phyloP scores from a whole-genome alignment of 148 eudicot genomes.

The Arbutus unedo region DNA sequence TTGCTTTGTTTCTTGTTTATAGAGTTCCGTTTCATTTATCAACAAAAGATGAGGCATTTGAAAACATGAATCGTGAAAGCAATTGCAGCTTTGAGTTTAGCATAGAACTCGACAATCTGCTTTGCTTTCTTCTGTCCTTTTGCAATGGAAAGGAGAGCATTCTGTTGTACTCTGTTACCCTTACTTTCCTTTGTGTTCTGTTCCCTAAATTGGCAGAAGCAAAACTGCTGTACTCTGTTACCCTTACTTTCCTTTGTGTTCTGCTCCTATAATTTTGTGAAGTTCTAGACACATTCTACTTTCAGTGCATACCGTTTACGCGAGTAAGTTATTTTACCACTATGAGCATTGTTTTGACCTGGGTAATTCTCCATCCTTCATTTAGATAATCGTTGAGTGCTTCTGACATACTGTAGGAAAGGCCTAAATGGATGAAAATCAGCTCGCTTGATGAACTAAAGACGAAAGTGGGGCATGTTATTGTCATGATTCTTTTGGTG shows the following conservation, averaged over 20 bases:
- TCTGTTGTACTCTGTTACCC: background rate
- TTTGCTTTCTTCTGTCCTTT: background rate
- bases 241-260: background rate
- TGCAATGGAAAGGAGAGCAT: background rate
- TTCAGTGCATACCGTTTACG: background rate
- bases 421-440: constrained; percentile 96
- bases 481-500: constrained; percentile 91
- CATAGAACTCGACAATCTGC: background rate
- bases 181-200: background rate
- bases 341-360: background rate
- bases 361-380: background rate
- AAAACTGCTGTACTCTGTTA: too few species aligned
- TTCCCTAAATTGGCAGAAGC: background rate
- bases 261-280: background rate
- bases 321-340: background rate
- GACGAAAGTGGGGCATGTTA: constrained; percentile 94
- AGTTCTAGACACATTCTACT: background rate
- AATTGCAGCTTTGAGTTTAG: too few species aligned
- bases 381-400: background rate
- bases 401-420: constrained; percentile 48
- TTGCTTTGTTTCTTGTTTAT: background rate
- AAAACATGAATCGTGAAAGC: background rate
- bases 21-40: background rate
- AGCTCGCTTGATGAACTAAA: constrained; percentile 86
- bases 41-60: background rate